Conservation (phyloP, 2,329 filamentous ascomycete genomes). For the Aspergillus udagawae region DNA sequence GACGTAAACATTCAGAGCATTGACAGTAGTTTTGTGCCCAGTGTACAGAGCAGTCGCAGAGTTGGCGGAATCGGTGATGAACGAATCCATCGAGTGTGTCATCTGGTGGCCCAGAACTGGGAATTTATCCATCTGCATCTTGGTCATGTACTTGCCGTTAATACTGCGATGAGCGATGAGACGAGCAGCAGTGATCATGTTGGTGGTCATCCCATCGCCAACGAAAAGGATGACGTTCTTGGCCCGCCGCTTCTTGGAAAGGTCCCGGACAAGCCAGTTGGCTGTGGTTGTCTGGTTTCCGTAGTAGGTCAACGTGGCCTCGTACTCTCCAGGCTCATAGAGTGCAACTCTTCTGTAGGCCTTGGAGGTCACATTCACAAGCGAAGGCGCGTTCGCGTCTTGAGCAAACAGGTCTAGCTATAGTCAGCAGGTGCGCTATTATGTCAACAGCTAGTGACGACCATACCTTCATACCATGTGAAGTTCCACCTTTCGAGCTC, state of each 20-base stretch:
- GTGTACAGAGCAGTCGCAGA: conserved; percentile 76
- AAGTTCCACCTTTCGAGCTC: conserved; percentile 77
- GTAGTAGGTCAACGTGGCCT: conserved; percentile 72
- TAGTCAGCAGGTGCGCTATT: conserved; percentile 5
- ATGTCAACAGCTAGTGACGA: neutral
- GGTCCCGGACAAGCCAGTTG: conserved; percentile 70
- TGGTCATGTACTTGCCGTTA: conserved; percentile 78
- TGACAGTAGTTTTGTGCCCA: conserved; percentile 79
- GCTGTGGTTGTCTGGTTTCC: conserved; percentile 66
- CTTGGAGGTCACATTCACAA: conserved; percentile 78
- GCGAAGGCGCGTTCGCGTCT: conserved; percentile 63
- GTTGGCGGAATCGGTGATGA: conserved; percentile 85
- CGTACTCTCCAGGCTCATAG: conserved; percentile 75
- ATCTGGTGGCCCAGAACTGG: conserved; percentile 84
- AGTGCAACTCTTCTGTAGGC: conserved; percentile 71
- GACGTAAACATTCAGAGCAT: conserved; percentile 75
- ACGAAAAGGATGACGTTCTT: conserved; percentile 88
- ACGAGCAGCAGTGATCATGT: conserved; percentile 61
- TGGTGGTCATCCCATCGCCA: conserved; percentile 60
- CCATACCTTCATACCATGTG: conserved; percentile 69
- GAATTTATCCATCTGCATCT: conserved; percentile 75
- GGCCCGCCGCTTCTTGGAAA: conserved; percentile 66
- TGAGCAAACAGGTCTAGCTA: conserved; percentile 65
- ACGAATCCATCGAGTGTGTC: conserved; percentile 79
- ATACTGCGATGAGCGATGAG: conserved; percentile 76